Base-by-base conservation (phyloP, 768 basidiomycete genomes). In the Xerocomus potaroensis region DNA sequence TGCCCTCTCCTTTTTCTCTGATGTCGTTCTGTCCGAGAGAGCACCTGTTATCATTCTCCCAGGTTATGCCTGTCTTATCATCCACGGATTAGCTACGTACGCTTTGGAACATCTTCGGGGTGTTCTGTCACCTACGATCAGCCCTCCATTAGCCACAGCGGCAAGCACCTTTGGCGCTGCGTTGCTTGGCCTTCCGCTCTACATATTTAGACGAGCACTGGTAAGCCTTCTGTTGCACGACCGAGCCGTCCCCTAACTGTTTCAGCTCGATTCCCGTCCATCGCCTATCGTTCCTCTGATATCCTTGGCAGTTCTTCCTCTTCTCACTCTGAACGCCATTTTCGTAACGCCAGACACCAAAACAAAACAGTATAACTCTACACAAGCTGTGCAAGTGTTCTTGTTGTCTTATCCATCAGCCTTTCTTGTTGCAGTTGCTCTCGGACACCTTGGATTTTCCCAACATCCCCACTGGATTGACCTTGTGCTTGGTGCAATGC, bases 401-500 rank as follows among this genome's bases (percentile, higher is more conserved):
- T 62, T 73, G 29, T 46, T 82, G 14, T 81, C 87, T 1, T 87
- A 81, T 57, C 75, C 80, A 0, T 67, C 66, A 7, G 71, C 78
- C 6, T 67, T 75, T 18, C 53, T 74, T 3, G 69, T 75, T 18
- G 75, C 81, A 14, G 65, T 69, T 38, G 56, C 82, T 29, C 64
- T 87, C 39, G 87, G 87, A 8, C 64, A 66, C 30, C 68, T 87
- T 42, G 77, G 77, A 18, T 89, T 87, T 51, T 77, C 78, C n/a
- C 78, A 82, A 41, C 69, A 65, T 32, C 80, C 77, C 1, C 67
- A 71, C 27, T 78, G 78, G 72, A 72, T 72, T 3, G 91, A 93
- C 56, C 50, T 80, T 8, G 56, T 78, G 1, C 71, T 88, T 7
- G 81, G 74, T 0, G 53, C 67, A 5, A 65, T 84, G 24, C 73